phyloP scores from a whole-genome alignment of 2,329 filamentous ascomycete species.

The Albophoma yamanashiensis region DNA sequence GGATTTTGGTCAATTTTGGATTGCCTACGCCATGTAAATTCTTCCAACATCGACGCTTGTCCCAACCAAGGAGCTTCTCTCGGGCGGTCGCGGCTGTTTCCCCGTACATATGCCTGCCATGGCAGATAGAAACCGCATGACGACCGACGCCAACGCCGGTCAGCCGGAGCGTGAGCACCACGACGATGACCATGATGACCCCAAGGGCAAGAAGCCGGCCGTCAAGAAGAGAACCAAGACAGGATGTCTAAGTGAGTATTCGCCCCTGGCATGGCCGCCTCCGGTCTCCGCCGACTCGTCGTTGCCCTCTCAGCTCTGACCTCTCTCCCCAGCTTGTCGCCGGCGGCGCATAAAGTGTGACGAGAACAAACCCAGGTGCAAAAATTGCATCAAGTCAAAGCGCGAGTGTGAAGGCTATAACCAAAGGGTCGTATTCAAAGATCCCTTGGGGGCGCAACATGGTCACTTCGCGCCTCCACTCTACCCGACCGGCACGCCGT shows the following conservation, averaged over 20 bases:
- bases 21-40: conserved; percentile 7
- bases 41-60: background rate
- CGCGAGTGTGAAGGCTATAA: conserved; percentile 76
- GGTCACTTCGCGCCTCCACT: conserved; percentile 30
- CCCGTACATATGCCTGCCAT: background rate
- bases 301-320: conserved; percentile 7
- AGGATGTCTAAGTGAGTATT: conserved; percentile 69
- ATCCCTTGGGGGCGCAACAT: conserved; percentile 37
- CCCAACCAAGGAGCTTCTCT: background rate
- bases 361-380: conserved; percentile 73
- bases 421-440: conserved; percentile 71
- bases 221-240: conserved; percentile 75
- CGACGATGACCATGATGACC: conserved; percentile 27
- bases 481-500: conserved; percentile 29
- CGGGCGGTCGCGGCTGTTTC: background rate
- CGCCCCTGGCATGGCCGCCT: background rate
- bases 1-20: background rate
- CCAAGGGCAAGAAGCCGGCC: conserved; percentile 34
- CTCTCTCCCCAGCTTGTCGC: conserved; percentile 58
- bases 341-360: conserved; percentile 96
- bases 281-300: background rate
- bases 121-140: conserved; percentile 3
- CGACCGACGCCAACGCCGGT: conserved; percentile 2
- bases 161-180: conserved; percentile 19
- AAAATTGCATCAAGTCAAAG: conserved; percentile 80